These are phyloP conservation scores for Luzula sylvatica DNA, from an alignment of 176 grass and related monocot species.

Conservation along the genomic window DNA sequence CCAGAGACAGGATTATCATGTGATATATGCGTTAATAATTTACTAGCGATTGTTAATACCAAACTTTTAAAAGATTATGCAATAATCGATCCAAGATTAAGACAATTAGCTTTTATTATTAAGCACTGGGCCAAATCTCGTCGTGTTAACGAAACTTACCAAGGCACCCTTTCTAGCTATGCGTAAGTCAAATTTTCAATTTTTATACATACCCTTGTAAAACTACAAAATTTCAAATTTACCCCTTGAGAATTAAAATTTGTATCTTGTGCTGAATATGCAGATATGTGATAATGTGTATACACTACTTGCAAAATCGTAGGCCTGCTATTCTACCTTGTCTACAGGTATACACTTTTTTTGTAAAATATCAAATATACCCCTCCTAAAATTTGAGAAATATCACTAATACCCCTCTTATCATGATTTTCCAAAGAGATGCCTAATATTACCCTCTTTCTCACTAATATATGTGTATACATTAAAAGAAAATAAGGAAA, in stretches of 20 bases:
- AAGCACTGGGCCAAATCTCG: slow-evolving; percentile 97
- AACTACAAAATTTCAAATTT: background rate
- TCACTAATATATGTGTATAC: background rate
- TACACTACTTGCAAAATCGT: slow-evolving; percentile 72
- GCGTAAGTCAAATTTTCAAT: slow-evolving; percentile 55
- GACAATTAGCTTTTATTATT: slow-evolving; percentile 81
- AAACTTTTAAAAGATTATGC: slow-evolving; percentile 94
- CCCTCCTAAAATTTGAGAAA: too few relatives aligned
- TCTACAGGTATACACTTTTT: slow-evolving; percentile 54
- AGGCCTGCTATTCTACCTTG: slow-evolving; percentile 84
- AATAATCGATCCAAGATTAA: slow-evolving; percentile 71
- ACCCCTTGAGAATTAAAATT: too few relatives aligned
- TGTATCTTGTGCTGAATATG: background rate
- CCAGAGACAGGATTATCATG: slow-evolving; percentile 80
- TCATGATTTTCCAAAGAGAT: too few relatives aligned
- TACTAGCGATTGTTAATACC: slow-evolving; percentile 96
- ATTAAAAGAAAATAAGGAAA: too few relatives aligned
- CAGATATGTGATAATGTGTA: slow-evolving; percentile 99
- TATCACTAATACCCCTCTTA: too few relatives aligned
- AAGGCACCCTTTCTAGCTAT: slow-evolving; percentile 98
- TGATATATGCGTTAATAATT: slow-evolving; percentile 96
- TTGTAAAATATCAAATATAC: background rate
- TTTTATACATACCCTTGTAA: slow-evolving; percentile 2
- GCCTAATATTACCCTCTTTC: too few relatives aligned
- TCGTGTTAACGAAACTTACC: slow-evolving; percentile 92